Evolutionary conservation across 257 asterid genomes (phyloP).

Genomic region (Gentiana straminea): DNA sequence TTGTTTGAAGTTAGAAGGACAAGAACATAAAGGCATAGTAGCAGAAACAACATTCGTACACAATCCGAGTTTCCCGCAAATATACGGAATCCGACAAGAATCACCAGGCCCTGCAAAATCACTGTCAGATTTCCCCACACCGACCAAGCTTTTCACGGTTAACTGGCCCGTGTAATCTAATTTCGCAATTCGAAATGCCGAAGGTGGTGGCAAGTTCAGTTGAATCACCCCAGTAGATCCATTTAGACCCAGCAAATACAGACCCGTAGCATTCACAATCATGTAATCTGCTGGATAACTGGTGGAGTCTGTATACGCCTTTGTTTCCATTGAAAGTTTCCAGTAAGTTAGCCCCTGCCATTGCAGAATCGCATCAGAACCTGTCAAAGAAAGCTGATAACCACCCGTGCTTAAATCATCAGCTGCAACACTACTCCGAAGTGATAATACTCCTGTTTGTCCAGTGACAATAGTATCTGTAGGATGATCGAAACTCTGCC

Average conservation of each 20-base stretch:
- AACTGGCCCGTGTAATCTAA: slow-evolving; percentile 52
- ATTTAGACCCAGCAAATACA: slow-evolving; percentile 32
- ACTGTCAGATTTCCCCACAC: slow-evolving; percentile 5
- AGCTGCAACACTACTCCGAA: slow-evolving; percentile 23
- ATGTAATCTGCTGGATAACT: slow-evolving; percentile 24
- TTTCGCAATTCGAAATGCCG: slow-evolving; percentile 34
- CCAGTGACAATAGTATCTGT: slow-evolving; percentile 58
- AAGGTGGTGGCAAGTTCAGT: slow-evolving; percentile 21
- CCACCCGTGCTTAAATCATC: slow-evolving; percentile 41
- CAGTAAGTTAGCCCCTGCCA: slow-evolving; percentile 45
- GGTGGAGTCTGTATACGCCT: slow-evolving; percentile 21
- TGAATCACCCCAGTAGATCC: slow-evolving; percentile 35
- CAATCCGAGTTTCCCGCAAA: slow-evolving; percentile 45
- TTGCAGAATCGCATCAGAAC: slow-evolving; percentile 30
- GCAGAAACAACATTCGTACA: slow-evolving; percentile 27
- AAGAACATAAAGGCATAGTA: slow-evolving; percentile 36
- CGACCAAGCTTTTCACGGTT: slow-evolving; percentile 30
- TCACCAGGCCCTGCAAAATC: slow-evolving; percentile 41
- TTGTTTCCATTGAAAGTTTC: slow-evolving; percentile 49
- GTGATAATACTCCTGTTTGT: slow-evolving; percentile 23
- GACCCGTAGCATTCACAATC: slow-evolving; percentile 39
- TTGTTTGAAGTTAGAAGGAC: slow-evolving; percentile 35
- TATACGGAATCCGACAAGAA: slow-evolving; percentile 34
- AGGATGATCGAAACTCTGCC: slow-evolving; percentile 64
- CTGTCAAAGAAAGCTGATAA: slow-evolving; percentile 28